phyloP scores from a whole-genome alignment of 2,329 filamentous ascomycete genomes.

The Colletotrichum musae region DNA sequence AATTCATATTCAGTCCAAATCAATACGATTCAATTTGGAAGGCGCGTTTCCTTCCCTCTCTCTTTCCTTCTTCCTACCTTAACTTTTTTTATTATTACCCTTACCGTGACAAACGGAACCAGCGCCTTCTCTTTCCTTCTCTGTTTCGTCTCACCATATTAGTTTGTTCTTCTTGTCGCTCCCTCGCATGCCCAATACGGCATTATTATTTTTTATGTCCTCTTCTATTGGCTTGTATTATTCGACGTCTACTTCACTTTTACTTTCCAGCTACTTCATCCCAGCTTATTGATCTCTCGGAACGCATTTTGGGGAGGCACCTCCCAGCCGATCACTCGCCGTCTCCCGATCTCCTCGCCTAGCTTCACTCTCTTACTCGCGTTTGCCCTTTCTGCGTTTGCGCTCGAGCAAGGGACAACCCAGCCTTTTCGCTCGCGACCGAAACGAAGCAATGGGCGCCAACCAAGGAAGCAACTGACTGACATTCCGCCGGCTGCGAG shows the following conservation, averaged over 20 bases:
- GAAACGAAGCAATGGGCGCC: conserved; percentile 29
- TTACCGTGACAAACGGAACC: not conserved
- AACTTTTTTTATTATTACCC: not conserved
- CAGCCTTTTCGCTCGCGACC: conserved; percentile 23
- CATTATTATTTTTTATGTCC: conserved; percentile 11
- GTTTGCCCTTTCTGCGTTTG: conserved; percentile 11
- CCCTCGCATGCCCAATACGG: conserved; percentile 27
- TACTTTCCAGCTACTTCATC: not conserved
- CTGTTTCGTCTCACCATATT: no score
- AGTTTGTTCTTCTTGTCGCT: conserved; percentile 30
- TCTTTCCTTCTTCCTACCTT: conserved; percentile 14
- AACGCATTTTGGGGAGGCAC: conserved; percentile 2
- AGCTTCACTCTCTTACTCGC: conserved; percentile 2
- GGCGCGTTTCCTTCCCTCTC: conserved; percentile 2
- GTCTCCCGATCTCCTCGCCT: conserved; percentile 5
- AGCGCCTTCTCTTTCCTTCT: no score
- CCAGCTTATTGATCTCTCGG: not conserved
- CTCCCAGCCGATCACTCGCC: conserved; percentile 27
- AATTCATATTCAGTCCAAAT: conserved; percentile 6
- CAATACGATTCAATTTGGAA: conserved; percentile 18
- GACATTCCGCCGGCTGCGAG: conserved; percentile 29
- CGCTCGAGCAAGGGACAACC: conserved; percentile 37
- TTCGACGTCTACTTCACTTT: not conserved
- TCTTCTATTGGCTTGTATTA: conserved; percentile 3
- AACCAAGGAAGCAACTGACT: conserved; percentile 15